Evolutionary conservation across 2,329 filamentous ascomycete genomes (phyloP), one percentile per base, ranked within the genome.

Genomic region (Paracoccidioides lutzii): DNA sequence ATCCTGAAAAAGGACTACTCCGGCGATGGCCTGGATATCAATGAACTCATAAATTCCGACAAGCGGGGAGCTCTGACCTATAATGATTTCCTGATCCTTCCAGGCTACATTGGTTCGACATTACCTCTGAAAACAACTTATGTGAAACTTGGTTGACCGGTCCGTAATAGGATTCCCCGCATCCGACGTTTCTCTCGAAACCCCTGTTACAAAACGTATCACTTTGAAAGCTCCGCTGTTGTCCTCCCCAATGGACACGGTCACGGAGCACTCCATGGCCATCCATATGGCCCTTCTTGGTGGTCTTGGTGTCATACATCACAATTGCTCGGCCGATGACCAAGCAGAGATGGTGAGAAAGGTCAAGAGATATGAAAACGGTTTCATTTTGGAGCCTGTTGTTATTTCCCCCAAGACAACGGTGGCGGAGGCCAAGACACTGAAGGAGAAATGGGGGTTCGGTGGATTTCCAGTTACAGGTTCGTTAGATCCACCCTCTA

Each of bases 341-440:
- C 93, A 98, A 78, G 93, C 93, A 62, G 90, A 95, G 77, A 98
- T 98, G 93, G 88, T 98, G 63, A 83, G 89, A 73, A 97, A 96
- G 79, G 93, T 98, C 66, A 98, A 98, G 85, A 83, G 93, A 68
- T 98, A 90, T 74, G 93, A 98, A 78, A 98, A 98, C 77, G 93
- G 93, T 65, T 98, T 98, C 79, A 98, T 98, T 69, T 79, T 89
- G 49, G 94, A 98, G 69, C 93, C 93, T 45, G 83, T 98, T 57
- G 90, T 97, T 68, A 88, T 98, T 65, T 86, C 82, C 66, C 87
- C 88, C 58, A 81, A 80, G 62, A 94, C 89, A 61, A 96, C 91
- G 42, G 88, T 98, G 57, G 88, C 82, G 53, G 90, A 97, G 74
- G 91, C 89, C 57, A 91, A 87, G 74, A 84, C 85, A 37, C 78